Evolutionary conservation across 768 basidiomycete species (phyloP), one percentile per base, ranked within the genome.

Genomic region (Rhizopogon rudus): DNA sequence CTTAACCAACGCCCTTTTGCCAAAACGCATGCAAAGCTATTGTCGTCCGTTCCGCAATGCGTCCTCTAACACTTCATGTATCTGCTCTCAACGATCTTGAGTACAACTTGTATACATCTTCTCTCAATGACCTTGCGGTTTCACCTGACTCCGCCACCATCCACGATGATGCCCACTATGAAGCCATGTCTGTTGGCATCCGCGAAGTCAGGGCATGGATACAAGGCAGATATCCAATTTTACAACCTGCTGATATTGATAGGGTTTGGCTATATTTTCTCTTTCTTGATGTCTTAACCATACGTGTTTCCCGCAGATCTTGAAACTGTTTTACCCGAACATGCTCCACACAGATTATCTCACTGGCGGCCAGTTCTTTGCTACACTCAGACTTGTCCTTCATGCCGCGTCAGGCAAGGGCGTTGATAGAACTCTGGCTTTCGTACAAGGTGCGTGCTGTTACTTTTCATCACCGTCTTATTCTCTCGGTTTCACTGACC

Each of bases 161-260:
- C 51, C 66, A 68, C 46, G 69, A 77, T 55, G 81, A 84, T 67
- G 70, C 67, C 0, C 77, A 78, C 62, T 86, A 81, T 61, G 85
- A 87, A 56, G 65, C 69, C 16, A 75, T 81, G 51, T 60, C 67
- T 4, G 71, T 90, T 10, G 79, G 84, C 40, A 77, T 74, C 3
- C 79, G 88, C 31, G 89, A 91, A 65, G 84, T 77, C 9, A 74
- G 88, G 40, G 88, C 86, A 4, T 91, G 88, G 88, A 69, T 91
- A 49, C 71, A 86, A 22, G 89, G 90, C 12, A 74, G 87, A 56
- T 91, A 87, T 62, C 71, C 80, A 5, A 72, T 77, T 58, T 64
- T 91, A 6, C 65, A 75, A 12, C 75, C 76, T 1, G 61, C 71
- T 7, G 75, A 74, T 41, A 79, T 91, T 40, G 89, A 91, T 69